These are phyloP conservation scores for Anastatica hierochuntica DNA, from an alignment of 345 rosid species.

Conservation along the genomic window DNA sequence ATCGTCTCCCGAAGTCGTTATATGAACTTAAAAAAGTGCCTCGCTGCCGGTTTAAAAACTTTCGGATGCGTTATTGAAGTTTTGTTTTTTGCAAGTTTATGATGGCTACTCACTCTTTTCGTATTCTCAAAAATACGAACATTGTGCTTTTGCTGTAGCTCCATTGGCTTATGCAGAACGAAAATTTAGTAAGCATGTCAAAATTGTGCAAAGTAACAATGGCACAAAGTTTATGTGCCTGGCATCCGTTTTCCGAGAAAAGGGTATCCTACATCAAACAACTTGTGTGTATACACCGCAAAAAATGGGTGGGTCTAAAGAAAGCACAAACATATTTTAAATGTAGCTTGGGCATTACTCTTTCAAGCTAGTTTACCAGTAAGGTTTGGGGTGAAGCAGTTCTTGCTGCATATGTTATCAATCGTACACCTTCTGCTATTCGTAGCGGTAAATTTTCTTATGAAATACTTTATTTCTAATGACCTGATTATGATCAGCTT, in stretches of 20 bases:
- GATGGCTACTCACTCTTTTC: too few species aligned
- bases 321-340: too few species aligned
- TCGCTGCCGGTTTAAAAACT: too few species aligned
- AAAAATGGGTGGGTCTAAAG: neutral
- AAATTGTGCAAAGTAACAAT: neutral
- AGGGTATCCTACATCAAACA: neutral
- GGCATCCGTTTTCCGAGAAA: neutral
- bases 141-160: too few species aligned
- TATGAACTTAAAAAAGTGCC: too few species aligned
- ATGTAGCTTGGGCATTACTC: too few species aligned
- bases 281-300: neutral
- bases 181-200: accelerated
- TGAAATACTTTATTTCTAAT: neutral
- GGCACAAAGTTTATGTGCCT: neutral
- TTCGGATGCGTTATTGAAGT: too few species aligned
- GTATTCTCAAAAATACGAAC: too few species aligned
- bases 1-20: too few species aligned
- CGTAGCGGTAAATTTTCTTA: neutral
- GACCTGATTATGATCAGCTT: neutral
- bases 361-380: neutral
- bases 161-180: too few species aligned
- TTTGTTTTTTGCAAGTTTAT: too few species aligned
- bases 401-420: too few species aligned
- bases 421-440: neutral
- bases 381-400: neutral